Conservation (phyloP, 2,329 filamentous ascomycete species). For the Fusarium praegraminearum region DNA sequence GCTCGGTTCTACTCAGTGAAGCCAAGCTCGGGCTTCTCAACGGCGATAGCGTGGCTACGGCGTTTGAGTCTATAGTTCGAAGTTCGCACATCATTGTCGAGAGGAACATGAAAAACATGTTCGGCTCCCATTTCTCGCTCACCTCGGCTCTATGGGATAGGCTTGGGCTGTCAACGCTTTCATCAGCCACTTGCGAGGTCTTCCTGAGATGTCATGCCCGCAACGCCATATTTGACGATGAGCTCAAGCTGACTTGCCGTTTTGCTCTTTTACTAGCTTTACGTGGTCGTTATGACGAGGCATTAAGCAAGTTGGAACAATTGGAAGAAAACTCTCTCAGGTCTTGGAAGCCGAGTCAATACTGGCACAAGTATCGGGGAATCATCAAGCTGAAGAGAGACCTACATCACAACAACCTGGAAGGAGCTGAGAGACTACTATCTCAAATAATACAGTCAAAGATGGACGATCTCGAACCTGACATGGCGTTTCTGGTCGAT, state of each 20-base stretch:
- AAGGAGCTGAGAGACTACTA: conserved; percentile 64
- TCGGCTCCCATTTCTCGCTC: conserved; percentile 80
- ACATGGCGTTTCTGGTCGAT: conserved; percentile 64
- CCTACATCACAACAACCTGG: conserved; percentile 66
- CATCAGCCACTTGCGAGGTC: conserved; percentile 74
- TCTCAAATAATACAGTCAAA: conserved; percentile 65
- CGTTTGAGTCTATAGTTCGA: conserved; percentile 83
- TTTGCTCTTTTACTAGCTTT: conserved; percentile 71
- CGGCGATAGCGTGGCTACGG: conserved; percentile 72
- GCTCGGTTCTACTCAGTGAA: conserved; percentile 85
- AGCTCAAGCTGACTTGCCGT: conserved; percentile 78
- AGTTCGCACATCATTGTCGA: conserved; percentile 85
- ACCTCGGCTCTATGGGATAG: conserved; percentile 80
- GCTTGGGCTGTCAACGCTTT: conserved; percentile 71
- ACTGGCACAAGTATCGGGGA: conserved; percentile 74
- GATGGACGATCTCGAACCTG: conserved; percentile 63
- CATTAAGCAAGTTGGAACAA: conserved; percentile 58
- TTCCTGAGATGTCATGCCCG: conserved; percentile 79
- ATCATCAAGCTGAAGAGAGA: conserved; percentile 74
- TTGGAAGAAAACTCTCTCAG: conserved; percentile 72
- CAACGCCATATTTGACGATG: conserved; percentile 75
- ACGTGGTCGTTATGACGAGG: conserved; percentile 77
- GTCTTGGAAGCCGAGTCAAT: conserved; percentile 82
- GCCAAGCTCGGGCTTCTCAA: conserved; percentile 82
- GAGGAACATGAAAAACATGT: conserved; percentile 77